Evolutionary conservation across 2,329 filamentous ascomycete genomes (phyloP).

Genomic region (Sporothrix pseudoabietina): DNA sequence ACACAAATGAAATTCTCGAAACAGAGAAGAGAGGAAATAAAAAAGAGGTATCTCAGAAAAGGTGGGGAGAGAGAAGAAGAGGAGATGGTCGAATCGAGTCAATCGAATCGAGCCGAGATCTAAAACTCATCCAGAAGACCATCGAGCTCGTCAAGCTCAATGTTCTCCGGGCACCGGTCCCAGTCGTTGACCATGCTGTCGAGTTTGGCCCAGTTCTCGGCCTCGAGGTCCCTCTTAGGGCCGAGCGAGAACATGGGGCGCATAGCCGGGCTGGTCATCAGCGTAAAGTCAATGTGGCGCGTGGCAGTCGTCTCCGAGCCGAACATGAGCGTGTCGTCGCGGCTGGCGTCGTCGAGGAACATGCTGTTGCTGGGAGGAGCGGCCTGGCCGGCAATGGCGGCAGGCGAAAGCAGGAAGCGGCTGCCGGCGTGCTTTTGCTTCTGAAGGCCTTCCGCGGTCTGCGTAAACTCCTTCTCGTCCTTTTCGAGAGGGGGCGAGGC

Average conservation of each 20-base stretch:
- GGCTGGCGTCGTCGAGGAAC: slow-evolving; percentile 47
- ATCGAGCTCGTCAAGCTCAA: slow-evolving; percentile 92
- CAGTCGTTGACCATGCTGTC: slow-evolving; percentile 53
- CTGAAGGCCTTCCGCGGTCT: slow-evolving; percentile 84
- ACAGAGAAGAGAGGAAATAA: slow-evolving; percentile 7
- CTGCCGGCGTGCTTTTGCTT: slow-evolving; percentile 61
- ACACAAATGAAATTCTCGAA: slow-evolving; percentile 4
- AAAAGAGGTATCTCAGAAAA: slow-evolving; percentile 3
- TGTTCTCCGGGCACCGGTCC: slow-evolving; percentile 78
- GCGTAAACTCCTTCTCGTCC: slow-evolving; percentile 95
- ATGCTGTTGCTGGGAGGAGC: slow-evolving; percentile 38
- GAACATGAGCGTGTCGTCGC: slow-evolving; percentile 58
- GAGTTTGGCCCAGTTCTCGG: slow-evolving; percentile 50
- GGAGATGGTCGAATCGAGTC: not conserved
- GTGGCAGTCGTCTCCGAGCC: slow-evolving; percentile 46
- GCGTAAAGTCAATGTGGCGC: slow-evolving; percentile 42
- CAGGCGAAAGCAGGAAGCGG: slow-evolving; percentile 38
- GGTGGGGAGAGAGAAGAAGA: not conserved
- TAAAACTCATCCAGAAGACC: slow-evolving; percentile 77
- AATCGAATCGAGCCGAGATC: not conserved
- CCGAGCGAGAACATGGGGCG: slow-evolving; percentile 51
- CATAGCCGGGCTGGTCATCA: slow-evolving; percentile 60
- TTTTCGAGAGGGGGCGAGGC: slow-evolving; percentile 87
- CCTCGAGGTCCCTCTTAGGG: slow-evolving; percentile 46
- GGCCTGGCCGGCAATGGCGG: slow-evolving; percentile 37